phyloP scores from a whole-genome alignment of 2,329 filamentous ascomycete species.

The Aspergillus carbonarius region DNA sequence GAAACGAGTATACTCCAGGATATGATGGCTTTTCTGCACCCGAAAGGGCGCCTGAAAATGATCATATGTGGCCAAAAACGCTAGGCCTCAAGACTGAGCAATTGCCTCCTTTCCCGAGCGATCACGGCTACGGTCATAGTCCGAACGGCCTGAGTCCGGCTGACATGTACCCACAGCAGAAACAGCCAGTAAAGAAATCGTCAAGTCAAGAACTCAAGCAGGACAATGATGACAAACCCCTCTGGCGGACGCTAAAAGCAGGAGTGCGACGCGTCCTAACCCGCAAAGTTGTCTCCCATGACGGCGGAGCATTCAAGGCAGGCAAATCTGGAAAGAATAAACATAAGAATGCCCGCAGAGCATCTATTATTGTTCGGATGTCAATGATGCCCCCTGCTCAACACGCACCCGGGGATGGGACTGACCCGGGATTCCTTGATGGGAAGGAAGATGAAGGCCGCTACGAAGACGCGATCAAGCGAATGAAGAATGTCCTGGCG shows the following conservation, averaged over 20 bases:
- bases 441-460: neutral
- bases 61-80: neutral
- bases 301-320: neutral
- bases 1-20: neutral
- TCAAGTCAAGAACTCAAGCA: neutral
- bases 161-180: neutral
- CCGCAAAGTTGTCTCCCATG: neutral
- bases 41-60: neutral
- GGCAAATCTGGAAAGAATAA: neutral
- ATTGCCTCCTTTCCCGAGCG: neutral
- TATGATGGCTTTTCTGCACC: neutral
- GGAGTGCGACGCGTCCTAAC: slow-evolving; percentile 2
- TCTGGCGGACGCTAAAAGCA: slow-evolving; percentile 2
- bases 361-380: slow-evolving; percentile 4
- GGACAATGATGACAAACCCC: neutral
- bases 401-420: neutral
- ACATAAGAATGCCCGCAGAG: neutral
- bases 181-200: neutral
- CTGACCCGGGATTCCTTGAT: neutral
- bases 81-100: neutral
- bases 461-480: slow-evolving; percentile 1
- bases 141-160: neutral
- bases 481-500: slow-evolving; percentile 4
- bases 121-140: neutral
- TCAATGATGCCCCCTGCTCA: neutral